Evolutionary conservation across 2,329 filamentous ascomycete genomes (phyloP).

Genomic region (Phyllosticta citribraziliensis): DNA sequence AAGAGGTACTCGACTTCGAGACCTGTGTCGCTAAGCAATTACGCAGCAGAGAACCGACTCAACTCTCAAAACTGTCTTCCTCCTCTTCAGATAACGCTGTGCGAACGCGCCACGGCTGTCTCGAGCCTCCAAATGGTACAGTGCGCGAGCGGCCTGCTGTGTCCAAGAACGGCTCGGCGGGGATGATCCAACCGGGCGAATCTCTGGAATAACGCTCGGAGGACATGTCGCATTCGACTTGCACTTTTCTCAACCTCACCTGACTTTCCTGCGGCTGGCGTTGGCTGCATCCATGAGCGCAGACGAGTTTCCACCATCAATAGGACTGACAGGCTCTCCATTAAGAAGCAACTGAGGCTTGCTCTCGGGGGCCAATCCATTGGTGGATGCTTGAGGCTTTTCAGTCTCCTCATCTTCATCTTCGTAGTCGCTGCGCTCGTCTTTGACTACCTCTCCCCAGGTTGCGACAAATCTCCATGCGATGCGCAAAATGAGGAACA

Average conservation of each 20-base stretch:
- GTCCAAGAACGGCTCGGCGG: too few species aligned
- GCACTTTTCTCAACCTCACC: not conserved
- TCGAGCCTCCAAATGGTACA: too few species aligned
- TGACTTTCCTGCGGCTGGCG: conserved; percentile 1
- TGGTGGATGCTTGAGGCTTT: not conserved
- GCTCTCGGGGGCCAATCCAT: conserved; percentile 7
- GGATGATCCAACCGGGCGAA: too few species aligned
- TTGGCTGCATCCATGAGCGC: not conserved
- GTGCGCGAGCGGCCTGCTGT: too few species aligned
- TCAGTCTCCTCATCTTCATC: conserved; percentile 10
- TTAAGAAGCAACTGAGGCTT: conserved; percentile 20
- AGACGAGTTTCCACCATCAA: conserved; percentile 2
- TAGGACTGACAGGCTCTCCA: conserved; percentile 16
- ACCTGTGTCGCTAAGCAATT: not conserved
- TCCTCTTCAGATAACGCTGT: not conserved
- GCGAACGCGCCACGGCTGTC: too few species aligned
- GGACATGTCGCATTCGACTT: too few species aligned
- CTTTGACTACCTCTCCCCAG: conserved; percentile 44
- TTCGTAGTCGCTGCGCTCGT: conserved; percentile 63
- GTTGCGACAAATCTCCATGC: conserved; percentile 59
- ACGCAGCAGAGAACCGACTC: not conserved
- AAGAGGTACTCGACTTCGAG: not conserved
- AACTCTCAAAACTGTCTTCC: not conserved
- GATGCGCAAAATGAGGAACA: conserved; percentile 67
- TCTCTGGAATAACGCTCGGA: too few species aligned